A percentile compares a stretch with the other conserved stretches of the same genome.
Evolutionary conservation across 1,139 yeast genomes (phyloP).

Genomic region (Debaryomyces subglobosus): DNA sequence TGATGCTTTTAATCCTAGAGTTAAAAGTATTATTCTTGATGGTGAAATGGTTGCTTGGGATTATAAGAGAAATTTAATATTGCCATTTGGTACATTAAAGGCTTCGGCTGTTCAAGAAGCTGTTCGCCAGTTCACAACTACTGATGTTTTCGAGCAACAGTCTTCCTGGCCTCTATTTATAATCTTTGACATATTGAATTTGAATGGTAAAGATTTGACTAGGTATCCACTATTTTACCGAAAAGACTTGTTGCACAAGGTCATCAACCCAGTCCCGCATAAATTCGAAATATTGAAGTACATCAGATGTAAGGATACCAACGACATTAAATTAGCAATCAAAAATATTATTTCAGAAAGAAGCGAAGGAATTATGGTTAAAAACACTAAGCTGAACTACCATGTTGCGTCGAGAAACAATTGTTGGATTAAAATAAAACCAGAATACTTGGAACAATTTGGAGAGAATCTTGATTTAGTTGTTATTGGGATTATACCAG

Average conservation of each 20-base stretch:
- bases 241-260: constrained; percentile 49
- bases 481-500: constrained; percentile 77
- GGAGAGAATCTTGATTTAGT: constrained; percentile 85
- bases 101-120: constrained; percentile 64
- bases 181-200: constrained; percentile 70
- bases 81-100: constrained; percentile 82
- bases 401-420: constrained; percentile 59
- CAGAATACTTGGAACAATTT: constrained; percentile 83
- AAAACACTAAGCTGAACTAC: constrained; percentile 64
- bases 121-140: constrained; percentile 44
- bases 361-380: constrained; percentile 84
- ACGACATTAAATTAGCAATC: constrained; percentile 60
- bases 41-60: constrained; percentile 97
- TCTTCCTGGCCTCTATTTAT: constrained; percentile 62
- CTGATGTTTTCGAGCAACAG: constrained; percentile 40
- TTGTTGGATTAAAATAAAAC: constrained; percentile 86
- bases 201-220: constrained; percentile 67
- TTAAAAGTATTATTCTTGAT: constrained; percentile 65
- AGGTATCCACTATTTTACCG: constrained; percentile 58
- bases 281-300: constrained; percentile 60
- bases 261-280: constrained; percentile 52
- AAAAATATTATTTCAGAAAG: constrained; percentile 60
- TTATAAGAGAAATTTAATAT: constrained; percentile 53
- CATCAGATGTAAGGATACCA: constrained; percentile 44
- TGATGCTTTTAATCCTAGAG: constrained; percentile 44